These are phyloP conservation scores for Eleusine coracana DNA, from an alignment of 176 grass and related monocot genomes.

Conservation along the genomic window DNA sequence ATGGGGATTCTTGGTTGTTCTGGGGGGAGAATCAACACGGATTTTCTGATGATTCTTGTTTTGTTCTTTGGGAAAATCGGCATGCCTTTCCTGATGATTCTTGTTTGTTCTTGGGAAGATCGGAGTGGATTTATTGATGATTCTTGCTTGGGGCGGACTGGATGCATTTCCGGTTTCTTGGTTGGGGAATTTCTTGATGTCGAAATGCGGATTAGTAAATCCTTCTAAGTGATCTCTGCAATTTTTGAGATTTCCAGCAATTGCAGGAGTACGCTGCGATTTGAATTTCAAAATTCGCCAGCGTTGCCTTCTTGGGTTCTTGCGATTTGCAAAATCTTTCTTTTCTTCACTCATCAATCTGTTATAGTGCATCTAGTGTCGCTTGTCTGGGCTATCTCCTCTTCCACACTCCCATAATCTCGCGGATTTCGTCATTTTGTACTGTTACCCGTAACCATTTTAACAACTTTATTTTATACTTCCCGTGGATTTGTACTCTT, in stretches of 20 bases:
- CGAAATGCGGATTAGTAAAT: not conserved
- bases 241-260: not conserved
- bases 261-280: not conserved
- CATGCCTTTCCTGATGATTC: not conserved
- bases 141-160: conserved; percentile 1
- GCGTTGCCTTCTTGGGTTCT: conserved; percentile 10
- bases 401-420: not conserved
- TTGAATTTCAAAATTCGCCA: not conserved
- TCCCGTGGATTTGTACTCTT: not conserved
- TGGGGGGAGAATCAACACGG: too few relatives aligned
- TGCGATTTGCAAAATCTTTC: not conserved
- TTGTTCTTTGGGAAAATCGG: not conserved
- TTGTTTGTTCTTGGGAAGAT: not conserved
- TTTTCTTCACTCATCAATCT: not conserved
- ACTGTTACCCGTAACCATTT: not conserved
- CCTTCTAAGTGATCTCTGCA: not conserved
- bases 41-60: not conserved
- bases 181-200: not conserved
- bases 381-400: too few relatives aligned
- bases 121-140: not conserved
- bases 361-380: not conserved
- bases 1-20: not conserved
- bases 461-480: too few relatives aligned
- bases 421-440: not conserved
- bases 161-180: conserved; percentile 15